A percentile compares a stretch with the other conserved stretches of the same genome.
These are phyloP conservation scores for Trichoderma breve DNA, from an alignment of 2,329 filamentous ascomycete genomes.

Conservation along the genomic window DNA sequence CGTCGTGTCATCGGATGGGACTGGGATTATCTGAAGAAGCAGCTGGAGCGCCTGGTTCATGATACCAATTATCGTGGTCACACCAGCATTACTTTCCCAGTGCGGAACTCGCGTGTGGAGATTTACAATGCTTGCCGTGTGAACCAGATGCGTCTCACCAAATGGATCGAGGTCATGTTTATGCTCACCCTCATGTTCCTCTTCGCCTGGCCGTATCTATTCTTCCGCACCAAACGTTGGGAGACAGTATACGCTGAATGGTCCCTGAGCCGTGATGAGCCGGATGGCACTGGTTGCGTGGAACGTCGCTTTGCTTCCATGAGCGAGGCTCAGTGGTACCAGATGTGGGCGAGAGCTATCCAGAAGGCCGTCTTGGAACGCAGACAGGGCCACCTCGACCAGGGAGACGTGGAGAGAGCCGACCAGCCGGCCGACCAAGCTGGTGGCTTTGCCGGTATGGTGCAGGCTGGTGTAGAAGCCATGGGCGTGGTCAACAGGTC, in stretches of 20 bases:
- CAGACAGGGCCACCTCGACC: slow-evolving; percentile 54
- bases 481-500: slow-evolving; percentile 54
- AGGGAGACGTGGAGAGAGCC: slow-evolving; percentile 52
- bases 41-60: slow-evolving; percentile 57
- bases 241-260: slow-evolving; percentile 62
- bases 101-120: slow-evolving; percentile 55
- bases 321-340: slow-evolving; percentile 60
- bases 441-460: slow-evolving; percentile 43
- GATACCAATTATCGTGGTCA: slow-evolving; percentile 66
- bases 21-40: slow-evolving; percentile 47
- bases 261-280: slow-evolving; percentile 37
- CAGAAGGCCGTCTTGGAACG: slow-evolving; percentile 57
- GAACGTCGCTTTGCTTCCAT: slow-evolving; percentile 52
- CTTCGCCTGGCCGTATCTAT: slow-evolving; percentile 68
- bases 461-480: slow-evolving; percentile 49
- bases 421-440: slow-evolving; percentile 34
- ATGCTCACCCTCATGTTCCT: slow-evolving; percentile 67
- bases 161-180: slow-evolving; percentile 64
- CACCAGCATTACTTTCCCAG: slow-evolving; percentile 58
- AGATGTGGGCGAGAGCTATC: slow-evolving; percentile 61
- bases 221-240: slow-evolving; percentile 65
- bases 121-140: slow-evolving; percentile 62
- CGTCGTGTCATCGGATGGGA: slow-evolving; percentile 61
- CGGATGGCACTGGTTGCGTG: slow-evolving; percentile 29
- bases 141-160: slow-evolving; percentile 63